Evolutionary conservation across 176 grass and related monocot genomes (phyloP).

Genomic region (Tuctoria greenei): DNA sequence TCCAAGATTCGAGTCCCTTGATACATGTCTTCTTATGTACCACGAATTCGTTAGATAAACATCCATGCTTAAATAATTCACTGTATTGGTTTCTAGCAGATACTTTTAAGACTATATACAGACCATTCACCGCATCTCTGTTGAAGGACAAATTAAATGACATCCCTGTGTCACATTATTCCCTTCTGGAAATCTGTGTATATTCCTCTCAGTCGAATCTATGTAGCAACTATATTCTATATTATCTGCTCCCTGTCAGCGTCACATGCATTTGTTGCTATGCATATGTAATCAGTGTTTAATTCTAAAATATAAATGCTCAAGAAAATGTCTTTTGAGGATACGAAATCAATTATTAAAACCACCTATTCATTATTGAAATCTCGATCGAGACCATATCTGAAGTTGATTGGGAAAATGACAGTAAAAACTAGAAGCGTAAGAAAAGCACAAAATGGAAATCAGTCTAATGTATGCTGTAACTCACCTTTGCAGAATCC

Average conservation of each 20-base stretch:
- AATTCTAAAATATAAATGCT: neutral
- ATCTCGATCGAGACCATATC: neutral
- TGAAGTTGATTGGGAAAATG: neutral
- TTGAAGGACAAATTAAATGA: constrained; percentile 31
- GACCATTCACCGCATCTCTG: constrained; percentile 27
- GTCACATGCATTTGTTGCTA: constrained; percentile 20
- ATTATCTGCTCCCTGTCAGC: constrained; percentile 16
- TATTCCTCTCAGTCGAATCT: constrained; percentile 28
- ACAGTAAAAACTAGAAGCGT: constrained; percentile 1
- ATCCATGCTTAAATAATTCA: constrained; percentile 13
- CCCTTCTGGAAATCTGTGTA: constrained; percentile 32
- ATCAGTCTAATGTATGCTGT: constrained; percentile 24
- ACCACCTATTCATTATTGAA: neutral
- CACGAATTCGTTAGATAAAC: neutral
- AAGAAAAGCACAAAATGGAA: constrained; percentile 7
- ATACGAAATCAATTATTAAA: neutral
- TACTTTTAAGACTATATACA: constrained; percentile 7
- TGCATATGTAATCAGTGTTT: neutral
- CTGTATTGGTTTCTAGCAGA: constrained; percentile 11
- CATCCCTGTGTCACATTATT: constrained; percentile 22
- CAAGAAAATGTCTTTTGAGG: constrained; percentile 21
- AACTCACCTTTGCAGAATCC: constrained; percentile 39
- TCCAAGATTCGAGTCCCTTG: constrained; percentile 12
- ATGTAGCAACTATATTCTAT: constrained; percentile 2
- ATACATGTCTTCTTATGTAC: neutral